A percentile compares a stretch with the other conserved stretches of the same genome.
Evolutionary conservation across 768 basidiomycete species (phyloP).

Genomic region (Auriculariales sp.): DNA sequence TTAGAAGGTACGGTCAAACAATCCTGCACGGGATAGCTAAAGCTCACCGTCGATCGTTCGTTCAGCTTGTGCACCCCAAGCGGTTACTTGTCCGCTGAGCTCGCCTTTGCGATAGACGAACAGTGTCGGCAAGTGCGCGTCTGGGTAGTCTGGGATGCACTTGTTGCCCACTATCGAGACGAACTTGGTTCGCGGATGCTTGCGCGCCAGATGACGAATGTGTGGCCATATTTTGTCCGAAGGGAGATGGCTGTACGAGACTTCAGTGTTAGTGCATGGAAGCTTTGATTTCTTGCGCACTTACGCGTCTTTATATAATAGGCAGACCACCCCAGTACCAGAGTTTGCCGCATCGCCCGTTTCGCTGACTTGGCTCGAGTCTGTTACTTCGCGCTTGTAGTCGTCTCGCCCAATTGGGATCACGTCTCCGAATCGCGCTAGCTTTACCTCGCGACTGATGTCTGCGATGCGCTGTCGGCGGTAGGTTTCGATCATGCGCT

Average conservation of each 20-base stretch:
- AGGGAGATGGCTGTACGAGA: constrained; percentile 48
- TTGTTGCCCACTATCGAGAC: constrained; percentile 90
- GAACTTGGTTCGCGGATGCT: constrained; percentile 86
- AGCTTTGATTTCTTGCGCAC: neutral
- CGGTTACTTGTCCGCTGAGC: constrained; percentile 68
- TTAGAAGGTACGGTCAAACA: constrained; percentile 1
- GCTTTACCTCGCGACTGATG: constrained; percentile 38
- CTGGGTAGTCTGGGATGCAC: constrained; percentile 93
- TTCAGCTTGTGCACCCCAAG: constrained; percentile 72
- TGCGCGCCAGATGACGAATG: constrained; percentile 55
- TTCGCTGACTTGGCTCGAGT: constrained; percentile 64
- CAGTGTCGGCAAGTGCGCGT: constrained; percentile 78
- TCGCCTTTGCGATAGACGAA: constrained; percentile 90
- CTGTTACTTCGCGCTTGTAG: constrained; percentile 90
- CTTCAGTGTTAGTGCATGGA: neutral
- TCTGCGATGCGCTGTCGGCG: constrained; percentile 50
- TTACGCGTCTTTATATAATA: constrained; percentile 90
- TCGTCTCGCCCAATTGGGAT: constrained; percentile 86
- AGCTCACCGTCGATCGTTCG: constrained; percentile 59
- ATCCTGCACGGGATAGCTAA: neutral
- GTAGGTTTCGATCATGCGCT: constrained; percentile 55
- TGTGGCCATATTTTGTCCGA: constrained; percentile 66
- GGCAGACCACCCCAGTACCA: constrained; percentile 88
- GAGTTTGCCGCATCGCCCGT: constrained; percentile 40
- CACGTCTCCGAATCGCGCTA: constrained; percentile 66